Conservation (phyloP, 441 rosid species). For the Gossypium gossypioides region DNA sequence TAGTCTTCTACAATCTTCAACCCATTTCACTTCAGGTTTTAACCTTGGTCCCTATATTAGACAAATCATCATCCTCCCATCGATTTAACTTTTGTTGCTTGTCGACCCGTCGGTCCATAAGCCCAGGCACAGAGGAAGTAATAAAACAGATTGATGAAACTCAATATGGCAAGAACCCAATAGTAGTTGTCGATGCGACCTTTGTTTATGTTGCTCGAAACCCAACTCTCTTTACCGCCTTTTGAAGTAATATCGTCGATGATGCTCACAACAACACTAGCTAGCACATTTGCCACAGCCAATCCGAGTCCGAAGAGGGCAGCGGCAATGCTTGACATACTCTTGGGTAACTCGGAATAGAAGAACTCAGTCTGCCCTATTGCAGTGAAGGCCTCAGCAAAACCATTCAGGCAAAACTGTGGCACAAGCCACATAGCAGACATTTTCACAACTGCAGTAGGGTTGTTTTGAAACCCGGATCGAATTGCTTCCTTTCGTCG, state of each 20-base stretch:
- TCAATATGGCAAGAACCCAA: slow-evolving; percentile 58
- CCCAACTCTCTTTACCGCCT: slow-evolving; percentile 55
- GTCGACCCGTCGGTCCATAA: slow-evolving; percentile 45
- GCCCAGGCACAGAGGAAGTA: slow-evolving; percentile 62
- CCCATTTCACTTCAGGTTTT: slow-evolving; percentile 14
- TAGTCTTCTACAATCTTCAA: slow-evolving; percentile 24
- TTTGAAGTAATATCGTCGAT: slow-evolving; percentile 37
- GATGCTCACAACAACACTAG: slow-evolving; percentile 41
- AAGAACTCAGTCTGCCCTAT: slow-evolving; percentile 82
- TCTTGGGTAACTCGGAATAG: slow-evolving; percentile 74
- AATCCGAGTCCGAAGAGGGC: slow-evolving; percentile 54
- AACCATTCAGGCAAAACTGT: slow-evolving; percentile 51
- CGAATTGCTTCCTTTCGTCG: slow-evolving; percentile 49
- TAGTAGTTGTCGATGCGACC: slow-evolving; percentile 71
- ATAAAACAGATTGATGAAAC: slow-evolving; percentile 50
- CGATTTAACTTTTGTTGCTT: slow-evolving; percentile 24
- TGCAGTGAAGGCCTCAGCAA: slow-evolving; percentile 69
- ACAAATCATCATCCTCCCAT: slow-evolving; percentile 27
- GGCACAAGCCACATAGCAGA: slow-evolving; percentile 87
- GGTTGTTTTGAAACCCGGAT: slow-evolving; percentile 45
- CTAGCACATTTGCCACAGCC: slow-evolving; percentile 65
- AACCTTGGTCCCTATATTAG: slow-evolving; percentile 10
- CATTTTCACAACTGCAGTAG: slow-evolving; percentile 38
- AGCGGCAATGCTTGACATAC: slow-evolving; percentile 78
- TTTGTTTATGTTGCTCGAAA: slow-evolving; percentile 51